phyloP scores from a whole-genome alignment of 805 yeast genomes.

The Ogataea ganodermae region DNA sequence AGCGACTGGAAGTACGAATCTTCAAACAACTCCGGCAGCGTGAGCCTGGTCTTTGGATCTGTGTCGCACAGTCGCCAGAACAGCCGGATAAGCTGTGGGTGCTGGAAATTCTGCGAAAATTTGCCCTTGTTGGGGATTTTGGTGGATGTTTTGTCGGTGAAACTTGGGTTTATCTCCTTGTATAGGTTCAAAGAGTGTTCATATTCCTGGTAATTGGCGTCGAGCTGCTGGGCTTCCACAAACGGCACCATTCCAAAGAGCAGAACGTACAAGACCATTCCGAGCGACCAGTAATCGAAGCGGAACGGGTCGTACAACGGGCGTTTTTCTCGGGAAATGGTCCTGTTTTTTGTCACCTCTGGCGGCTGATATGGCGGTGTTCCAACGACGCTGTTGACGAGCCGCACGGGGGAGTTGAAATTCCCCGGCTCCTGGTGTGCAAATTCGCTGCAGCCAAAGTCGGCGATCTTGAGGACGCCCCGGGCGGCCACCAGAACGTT shows the following conservation, averaged over 20 bases:
- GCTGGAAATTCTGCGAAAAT: conserved; percentile 25
- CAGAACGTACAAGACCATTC: conserved; percentile 64
- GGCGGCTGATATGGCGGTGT: conserved; percentile 84
- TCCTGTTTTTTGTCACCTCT: conserved; percentile 59
- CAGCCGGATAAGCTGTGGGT: conserved; percentile 22
- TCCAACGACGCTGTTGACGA: conserved; percentile 56
- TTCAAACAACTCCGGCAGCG: conserved; percentile 51
- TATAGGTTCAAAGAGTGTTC: conserved; percentile 34
- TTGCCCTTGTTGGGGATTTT: conserved; percentile 52
- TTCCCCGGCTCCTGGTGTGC: conserved; percentile 59
- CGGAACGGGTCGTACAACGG: conserved; percentile 54
- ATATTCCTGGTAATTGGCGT: conserved; percentile 59
- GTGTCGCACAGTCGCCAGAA: conserved; percentile 78
- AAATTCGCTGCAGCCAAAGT: conserved; percentile 73
- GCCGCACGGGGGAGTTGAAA: conserved; percentile 41
- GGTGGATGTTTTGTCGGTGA: conserved; percentile 53
- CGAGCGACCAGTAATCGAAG: conserved; percentile 75
- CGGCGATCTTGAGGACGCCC: conserved; percentile 70
- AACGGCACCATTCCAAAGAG: conserved; percentile 64
- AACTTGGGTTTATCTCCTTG: conserved; percentile 47
- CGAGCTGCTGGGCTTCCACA: conserved; percentile 45
- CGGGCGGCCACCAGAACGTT: conserved; percentile 59
- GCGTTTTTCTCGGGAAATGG: conserved; percentile 26
- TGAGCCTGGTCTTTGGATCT: conserved; percentile 51
- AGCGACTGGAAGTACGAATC: conserved; percentile 66